Evolutionary conservation across 2,329 filamentous ascomycete genomes (phyloP).

Genomic region (Apiospora kogelbergensis): DNA sequence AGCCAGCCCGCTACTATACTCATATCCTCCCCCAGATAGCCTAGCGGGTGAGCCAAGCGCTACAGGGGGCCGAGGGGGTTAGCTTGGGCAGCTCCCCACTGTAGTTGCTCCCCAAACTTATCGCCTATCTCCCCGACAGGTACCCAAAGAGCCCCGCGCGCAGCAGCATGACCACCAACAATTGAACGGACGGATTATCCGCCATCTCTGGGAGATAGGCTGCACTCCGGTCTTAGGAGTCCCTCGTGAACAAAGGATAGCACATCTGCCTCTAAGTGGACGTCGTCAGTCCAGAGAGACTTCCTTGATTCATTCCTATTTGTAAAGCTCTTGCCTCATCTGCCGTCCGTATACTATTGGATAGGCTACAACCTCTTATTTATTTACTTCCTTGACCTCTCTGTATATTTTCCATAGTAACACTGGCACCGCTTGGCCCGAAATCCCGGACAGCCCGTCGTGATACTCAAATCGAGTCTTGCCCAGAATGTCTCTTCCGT

Average conservation of each 20-base stretch:
- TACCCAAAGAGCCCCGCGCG: not conserved
- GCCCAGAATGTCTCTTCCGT: constrained; percentile 41
- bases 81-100: constrained; percentile 1
- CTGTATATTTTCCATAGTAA: not conserved
- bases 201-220: not conserved
- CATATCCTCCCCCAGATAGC: constrained; percentile 2
- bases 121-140: constrained; percentile 7
- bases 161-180: not conserved
- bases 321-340: not conserved
- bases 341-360: not conserved
- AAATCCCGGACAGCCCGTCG: not conserved
- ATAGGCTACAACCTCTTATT: not conserved
- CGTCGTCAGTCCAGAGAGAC: not conserved
- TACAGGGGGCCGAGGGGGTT: not conserved
- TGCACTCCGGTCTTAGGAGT: constrained; percentile 1
- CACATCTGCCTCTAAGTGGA: not conserved
- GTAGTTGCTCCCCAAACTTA: not conserved
- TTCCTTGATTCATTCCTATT: not conserved
- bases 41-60: not conserved
- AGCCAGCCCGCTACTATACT: not conserved
- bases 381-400: not conserved
- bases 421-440: not conserved
- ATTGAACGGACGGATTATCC: not conserved
- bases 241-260: not conserved
- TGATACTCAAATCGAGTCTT: not conserved